Conservation (phyloP, 2,329 filamentous ascomycete species). For the Epichloe gansuensis region DNA sequence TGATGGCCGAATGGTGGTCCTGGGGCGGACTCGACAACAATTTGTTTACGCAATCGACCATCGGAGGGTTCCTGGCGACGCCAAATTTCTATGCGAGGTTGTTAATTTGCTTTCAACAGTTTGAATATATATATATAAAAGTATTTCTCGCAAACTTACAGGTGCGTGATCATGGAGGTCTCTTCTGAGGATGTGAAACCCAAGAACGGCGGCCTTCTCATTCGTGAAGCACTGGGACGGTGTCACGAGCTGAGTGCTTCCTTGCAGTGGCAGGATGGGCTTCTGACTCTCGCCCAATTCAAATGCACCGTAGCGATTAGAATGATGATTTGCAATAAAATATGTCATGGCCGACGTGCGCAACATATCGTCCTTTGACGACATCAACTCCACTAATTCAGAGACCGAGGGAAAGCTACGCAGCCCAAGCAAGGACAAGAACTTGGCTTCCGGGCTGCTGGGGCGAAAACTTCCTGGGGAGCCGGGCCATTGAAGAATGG, state of each 20-base stretch:
- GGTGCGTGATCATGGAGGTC: constrained; percentile 69
- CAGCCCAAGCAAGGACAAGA: constrained; percentile 62
- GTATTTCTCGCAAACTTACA: constrained; percentile 17
- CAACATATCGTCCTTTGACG: constrained; percentile 42
- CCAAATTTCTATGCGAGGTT: constrained; percentile 53
- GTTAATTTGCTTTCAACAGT: constrained; percentile 4
- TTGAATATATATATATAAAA: neutral
- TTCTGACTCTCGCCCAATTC: constrained; percentile 41
- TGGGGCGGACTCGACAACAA: constrained; percentile 61
- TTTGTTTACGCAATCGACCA: constrained; percentile 61
- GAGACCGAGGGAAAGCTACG: constrained; percentile 55
- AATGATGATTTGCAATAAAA: constrained; percentile 67
- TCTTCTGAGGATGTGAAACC: constrained; percentile 62
- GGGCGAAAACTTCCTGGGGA: constrained; percentile 47
- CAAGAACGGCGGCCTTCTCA: constrained; percentile 59
- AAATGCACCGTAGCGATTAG: constrained; percentile 59
- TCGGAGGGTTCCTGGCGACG: constrained; percentile 67
- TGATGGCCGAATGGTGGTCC: constrained; percentile 50
- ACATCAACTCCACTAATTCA: constrained; percentile 70
- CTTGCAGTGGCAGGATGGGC: constrained; percentile 61
- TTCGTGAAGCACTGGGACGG: constrained; percentile 78
- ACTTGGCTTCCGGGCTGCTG: constrained; percentile 58
- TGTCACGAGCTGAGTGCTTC: constrained; percentile 51
- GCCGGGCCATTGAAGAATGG: constrained; percentile 72
- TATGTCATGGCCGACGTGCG: constrained; percentile 65